Base-by-base conservation (phyloP, 2,329 filamentous ascomycete genomes). In the Nothophoma quercina region DNA sequence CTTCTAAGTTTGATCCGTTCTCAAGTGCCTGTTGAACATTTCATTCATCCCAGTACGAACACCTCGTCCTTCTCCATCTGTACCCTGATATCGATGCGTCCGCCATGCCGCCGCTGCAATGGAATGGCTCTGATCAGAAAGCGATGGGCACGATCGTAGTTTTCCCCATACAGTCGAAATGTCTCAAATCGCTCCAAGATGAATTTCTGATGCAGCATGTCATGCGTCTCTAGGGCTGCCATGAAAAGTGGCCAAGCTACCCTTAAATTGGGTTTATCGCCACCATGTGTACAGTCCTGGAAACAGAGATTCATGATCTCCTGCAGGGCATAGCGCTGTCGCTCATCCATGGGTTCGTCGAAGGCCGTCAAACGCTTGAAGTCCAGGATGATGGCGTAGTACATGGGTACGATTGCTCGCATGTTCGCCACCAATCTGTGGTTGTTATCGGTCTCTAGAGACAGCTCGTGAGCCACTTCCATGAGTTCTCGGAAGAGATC, bases 221-320 rank as follows among this genome's bases (percentile, higher is more conserved):
- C 65, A 9, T 72, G 63, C 5, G 72, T 75, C 53, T 75, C 71
- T 6, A 77, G 55, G 6, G 67, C 71, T 4, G 66, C 73, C n/a
- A 72, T 62, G 46, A 75, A 73, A 5, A 76, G 55, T 5, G 72
- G 69, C 67, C 71, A 74, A 0, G 71, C 68, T 13, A 75, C 61
- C 28, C 70, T 63, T 5, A 68, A 51, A 38, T 74, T 64, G 6
- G 68, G 62, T n/a, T 68, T 62, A 6, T 71, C 60, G 5, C 73
- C 71, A 3, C 63, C 62, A 39, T 75, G 66, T 29, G 67, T 71
- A 36, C 67, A 70, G 10, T 66, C 63, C 28, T 75, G 72, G 25
- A 69, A 67, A 2, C 69, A 68, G 4, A 75, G 56, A 12, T 68
- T 70, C 56, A 74, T 70, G 13, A 73, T 71, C 44, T 54, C 49